Evolutionary conservation across 768 basidiomycete species (phyloP).

Genomic region (Aureoboletus auriporus): DNA sequence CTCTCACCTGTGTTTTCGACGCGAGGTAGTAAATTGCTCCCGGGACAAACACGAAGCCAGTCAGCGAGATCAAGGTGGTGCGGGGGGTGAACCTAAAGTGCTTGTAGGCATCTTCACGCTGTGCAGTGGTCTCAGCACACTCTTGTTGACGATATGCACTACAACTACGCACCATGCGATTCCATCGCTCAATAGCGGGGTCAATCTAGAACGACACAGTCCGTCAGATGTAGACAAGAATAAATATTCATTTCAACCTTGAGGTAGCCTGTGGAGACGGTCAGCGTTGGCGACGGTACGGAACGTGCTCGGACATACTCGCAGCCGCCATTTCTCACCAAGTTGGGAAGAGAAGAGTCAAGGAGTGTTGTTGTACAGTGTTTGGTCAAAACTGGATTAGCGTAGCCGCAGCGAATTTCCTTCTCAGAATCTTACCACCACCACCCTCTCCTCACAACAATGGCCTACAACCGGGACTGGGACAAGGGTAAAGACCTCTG

Average conservation of each 20-base stretch:
- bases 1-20: slow-evolving; percentile 31
- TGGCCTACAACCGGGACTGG: slow-evolving; percentile 86
- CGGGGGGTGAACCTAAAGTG: slow-evolving; percentile 76
- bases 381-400: slow-evolving; percentile 21
- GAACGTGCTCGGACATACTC: slow-evolving; percentile 36
- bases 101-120: slow-evolving; percentile 86
- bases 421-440: slow-evolving; percentile 15
- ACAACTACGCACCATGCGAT: slow-evolving; percentile 45
- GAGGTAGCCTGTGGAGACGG: slow-evolving; percentile 42
- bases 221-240: not conserved
- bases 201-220: slow-evolving; percentile 32
- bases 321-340: slow-evolving; percentile 57
- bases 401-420: slow-evolving; percentile 9
- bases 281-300: slow-evolving; percentile 7
- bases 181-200: slow-evolving; percentile 63
- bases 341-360: slow-evolving; percentile 21
- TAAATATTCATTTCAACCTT: slow-evolving; percentile 38
- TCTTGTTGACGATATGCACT: not conserved
- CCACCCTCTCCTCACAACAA: slow-evolving; percentile 24
- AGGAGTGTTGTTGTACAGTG: slow-evolving; percentile 27
- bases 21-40: slow-evolving; percentile 47
- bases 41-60: slow-evolving; percentile 66
- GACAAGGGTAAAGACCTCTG: slow-evolving; percentile 71
- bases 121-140: not conserved
- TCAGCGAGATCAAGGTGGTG: slow-evolving; percentile 55